Evolutionary conservation across 169 alveolate genomes (phyloP), one percentile per base, ranked within the genome.

Genomic region (Eimeria sp.): DNA sequence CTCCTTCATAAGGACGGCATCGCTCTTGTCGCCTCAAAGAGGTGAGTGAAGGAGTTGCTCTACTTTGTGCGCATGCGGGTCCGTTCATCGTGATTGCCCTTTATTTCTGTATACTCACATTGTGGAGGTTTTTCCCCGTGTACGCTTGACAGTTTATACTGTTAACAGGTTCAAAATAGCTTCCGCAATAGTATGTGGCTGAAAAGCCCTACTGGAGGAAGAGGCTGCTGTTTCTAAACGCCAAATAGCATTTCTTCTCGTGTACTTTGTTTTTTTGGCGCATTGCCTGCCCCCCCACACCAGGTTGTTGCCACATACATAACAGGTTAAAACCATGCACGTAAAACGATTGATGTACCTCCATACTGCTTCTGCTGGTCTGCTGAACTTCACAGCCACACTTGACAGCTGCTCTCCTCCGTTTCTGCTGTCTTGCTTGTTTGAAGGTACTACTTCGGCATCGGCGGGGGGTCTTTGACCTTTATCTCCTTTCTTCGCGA

Each of bases 381-480:
- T 8, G 27, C 20, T 37, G 6, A n/a, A n/a, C n/a, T n/a, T n/a
- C n/a, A 25, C 6, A 3, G 33, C 54, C 14, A 11, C 80, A 11
- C 4, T 11, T 25, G 14, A 11, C 11, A 11, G 37, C 80, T 4
- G 25, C n/a, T 25, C 33, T 25, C 71, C 71, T 25, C 71, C 8
- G n/a, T 27, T 4, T 71, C 54, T 71, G 80, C 80, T n/a, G 52
- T 13, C 54, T 10, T 30, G 54, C 54, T 13, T 82, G 74, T 25
- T 54, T 56, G 76, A 54, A 85, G 91, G 78, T 85, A 85, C 18
- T 85, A 85, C 52, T 85, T 85, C 52, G 91, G 91, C 13, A 49
- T 85, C 62, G 91, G 91, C 40, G 91, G 91, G 11, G 91, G 91
- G 6, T 85, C 91, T 33, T 62, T 85, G 91, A 66, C 91, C 16